Conservation (phyloP, 345 rosid genomes). For the Cardamine chenopodiifolia region DNA sequence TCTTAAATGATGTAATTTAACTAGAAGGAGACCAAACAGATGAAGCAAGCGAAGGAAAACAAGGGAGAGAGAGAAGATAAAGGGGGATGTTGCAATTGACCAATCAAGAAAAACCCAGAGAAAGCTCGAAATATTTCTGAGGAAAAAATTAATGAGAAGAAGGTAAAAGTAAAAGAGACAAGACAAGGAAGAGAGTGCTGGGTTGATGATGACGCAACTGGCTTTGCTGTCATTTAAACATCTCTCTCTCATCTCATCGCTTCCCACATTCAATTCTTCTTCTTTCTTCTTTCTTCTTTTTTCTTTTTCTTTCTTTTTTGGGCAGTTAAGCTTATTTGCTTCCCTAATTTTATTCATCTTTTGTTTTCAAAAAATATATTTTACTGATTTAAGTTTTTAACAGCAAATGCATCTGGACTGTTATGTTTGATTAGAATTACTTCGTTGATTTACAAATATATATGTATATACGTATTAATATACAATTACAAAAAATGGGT, state of each 20-base stretch:
- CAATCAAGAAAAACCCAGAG: conserved; percentile 45
- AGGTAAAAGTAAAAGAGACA: conserved; percentile 24
- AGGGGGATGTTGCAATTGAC: conserved; percentile 36
- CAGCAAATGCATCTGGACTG: background rate
- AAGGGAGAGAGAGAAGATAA: conserved; percentile 6
- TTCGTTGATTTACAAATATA: background rate
- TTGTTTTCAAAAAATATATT: background rate
- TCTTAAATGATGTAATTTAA: background rate
- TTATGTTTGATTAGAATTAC: background rate
- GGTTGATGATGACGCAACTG: conserved; percentile 48
- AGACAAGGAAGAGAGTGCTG: conserved; percentile 22
- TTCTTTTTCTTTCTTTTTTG: background rate
- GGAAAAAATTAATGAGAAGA: conserved; percentile 12
- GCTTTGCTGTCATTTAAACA: conserved; percentile 50
- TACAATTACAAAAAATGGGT: background rate
- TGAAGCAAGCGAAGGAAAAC: conserved; percentile 22
- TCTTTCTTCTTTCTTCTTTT: background rate
- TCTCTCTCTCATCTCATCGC: conserved; percentile 55
- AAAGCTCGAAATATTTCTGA: conserved; percentile 19
- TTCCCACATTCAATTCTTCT: conserved; percentile 48
- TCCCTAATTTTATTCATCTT: conserved; percentile 1
- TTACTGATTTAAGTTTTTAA: background rate
- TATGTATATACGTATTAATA: background rate
- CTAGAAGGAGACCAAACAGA: conserved; percentile 40
- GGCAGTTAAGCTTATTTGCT: conserved; percentile 3